Evolutionary conservation across 371 early-diverging fungal genomes (phyloP), one percentile per base, ranked within the genome.

Genomic region (Lichtheimia hyalospora): DNA sequence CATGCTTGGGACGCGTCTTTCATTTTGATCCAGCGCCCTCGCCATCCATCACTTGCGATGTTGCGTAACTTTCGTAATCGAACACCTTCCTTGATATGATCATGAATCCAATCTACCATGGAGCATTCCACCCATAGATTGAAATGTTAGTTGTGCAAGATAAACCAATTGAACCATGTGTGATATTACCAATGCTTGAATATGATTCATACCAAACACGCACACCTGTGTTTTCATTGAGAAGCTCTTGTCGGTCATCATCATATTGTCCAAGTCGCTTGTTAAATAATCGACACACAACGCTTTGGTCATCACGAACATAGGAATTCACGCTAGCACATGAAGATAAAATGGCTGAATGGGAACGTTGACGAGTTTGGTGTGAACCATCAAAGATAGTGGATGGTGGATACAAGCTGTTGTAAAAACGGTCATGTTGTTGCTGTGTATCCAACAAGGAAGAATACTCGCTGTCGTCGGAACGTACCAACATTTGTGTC

Each of bases 1-100:
- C 96, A 96, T 15, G 92, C 94, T 64, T 95, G 91, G 5, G 83
- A 71, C 21, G 91, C 89, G 66, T 97, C 96, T 56, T 74, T 84
- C 28, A 83, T 70, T 42, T 87, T 71, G 15, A 71, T 69, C 42
- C 91, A 54, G 60, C 75, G 73, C 0, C 91, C 91, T 16, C 76
- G 65, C 7, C 84, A 41, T 4, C 89, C 88, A 10, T 75, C 73
- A 10, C 69, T 63, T 7, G 79, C 71, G 34, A 34, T 34, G 8
- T 6, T 34, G 15, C 85, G 75, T 24, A 96, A 57, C 43, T 71
- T 80, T 21, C 90, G 75, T 25, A 91, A 74, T n/a, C 96, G 74
- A 2, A 88, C 83, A 15, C 91, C 83, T 68, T 96, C 97, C 66
- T 95, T 91, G 46, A 93, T 87, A 60, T 86, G 82, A 64, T 96